phyloP scores from a whole-genome alignment of 2,329 filamentous ascomycete genomes.

The Neofusicoccum ribis region DNA sequence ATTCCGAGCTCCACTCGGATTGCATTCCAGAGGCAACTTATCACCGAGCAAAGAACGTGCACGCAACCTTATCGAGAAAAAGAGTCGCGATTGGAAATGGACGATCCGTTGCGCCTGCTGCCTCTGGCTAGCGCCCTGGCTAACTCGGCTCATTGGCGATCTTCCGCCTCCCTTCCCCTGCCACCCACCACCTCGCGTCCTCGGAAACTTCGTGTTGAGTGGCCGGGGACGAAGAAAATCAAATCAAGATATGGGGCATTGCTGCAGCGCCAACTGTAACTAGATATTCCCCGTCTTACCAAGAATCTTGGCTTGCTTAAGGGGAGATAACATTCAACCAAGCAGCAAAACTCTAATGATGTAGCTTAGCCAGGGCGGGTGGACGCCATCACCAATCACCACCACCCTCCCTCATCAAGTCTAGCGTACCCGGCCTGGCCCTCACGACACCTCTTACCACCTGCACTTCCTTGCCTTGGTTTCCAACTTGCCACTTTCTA shows the following conservation, averaged over 20 bases:
- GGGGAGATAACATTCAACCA: background rate
- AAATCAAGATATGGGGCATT: background rate
- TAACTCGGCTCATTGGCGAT: slow-evolving; percentile 1
- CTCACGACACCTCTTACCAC: background rate
- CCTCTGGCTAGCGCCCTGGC: background rate
- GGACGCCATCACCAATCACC: too few species aligned
- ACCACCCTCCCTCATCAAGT: background rate
- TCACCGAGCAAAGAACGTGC: slow-evolving; percentile 5
- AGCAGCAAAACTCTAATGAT: background rate
- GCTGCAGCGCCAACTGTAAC: background rate
- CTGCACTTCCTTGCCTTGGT: background rate
- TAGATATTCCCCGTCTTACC: background rate
- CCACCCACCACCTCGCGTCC: background rate
- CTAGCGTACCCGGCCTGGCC: background rate
- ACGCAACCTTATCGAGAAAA: background rate
- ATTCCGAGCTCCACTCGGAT: background rate
- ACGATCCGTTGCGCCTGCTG: slow-evolving; percentile 14
- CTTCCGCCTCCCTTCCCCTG: slow-evolving; percentile 1
- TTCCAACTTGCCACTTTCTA: background rate
- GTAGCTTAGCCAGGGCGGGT: background rate
- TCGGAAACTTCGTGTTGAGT: background rate
- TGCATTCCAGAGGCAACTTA: background rate
- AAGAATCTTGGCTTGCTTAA: background rate
- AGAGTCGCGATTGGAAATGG: background rate
- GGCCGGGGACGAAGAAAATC: background rate